Percentiles rank a stretch among this genome's conserved stretches.
These are phyloP conservation scores for Pseudocercospora eumusae DNA, from an alignment of 2,329 filamentous ascomycete species.

Conservation along the genomic window DNA sequence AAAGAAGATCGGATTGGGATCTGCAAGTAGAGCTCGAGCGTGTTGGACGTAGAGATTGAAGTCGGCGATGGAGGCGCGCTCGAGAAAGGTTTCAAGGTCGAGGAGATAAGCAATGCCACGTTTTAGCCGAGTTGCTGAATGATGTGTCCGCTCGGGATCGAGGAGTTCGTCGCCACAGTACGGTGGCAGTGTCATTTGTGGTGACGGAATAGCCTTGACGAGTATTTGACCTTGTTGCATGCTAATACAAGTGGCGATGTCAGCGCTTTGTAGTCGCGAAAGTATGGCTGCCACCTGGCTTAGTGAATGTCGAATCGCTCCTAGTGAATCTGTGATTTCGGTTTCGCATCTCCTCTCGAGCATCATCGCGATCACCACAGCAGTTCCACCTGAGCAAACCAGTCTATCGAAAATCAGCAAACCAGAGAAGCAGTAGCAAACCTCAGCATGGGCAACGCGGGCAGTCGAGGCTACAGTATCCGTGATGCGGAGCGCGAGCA, in stretches of 20 bases:
- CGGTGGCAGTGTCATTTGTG: neutral
- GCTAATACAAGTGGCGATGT: neutral
- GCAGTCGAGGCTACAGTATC: neutral
- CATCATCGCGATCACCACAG: neutral
- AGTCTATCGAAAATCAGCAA: neutral
- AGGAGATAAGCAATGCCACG: neutral
- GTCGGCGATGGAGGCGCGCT: neutral
- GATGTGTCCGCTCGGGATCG: neutral
- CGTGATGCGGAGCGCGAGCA: neutral
- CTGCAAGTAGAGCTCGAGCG: neutral
- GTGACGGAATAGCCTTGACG: neutral
- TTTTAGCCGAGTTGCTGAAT: neutral
- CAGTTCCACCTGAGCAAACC: neutral
- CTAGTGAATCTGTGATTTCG: neutral
- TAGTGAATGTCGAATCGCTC: neutral
- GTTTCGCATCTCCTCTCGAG: neutral
- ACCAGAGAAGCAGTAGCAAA: neutral
- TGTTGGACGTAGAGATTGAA: conserved; percentile 13
- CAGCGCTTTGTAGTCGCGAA: neutral
- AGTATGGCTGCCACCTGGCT: neutral
- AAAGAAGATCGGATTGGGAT: neutral
- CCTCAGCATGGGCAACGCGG: neutral
- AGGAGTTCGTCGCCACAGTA: neutral
- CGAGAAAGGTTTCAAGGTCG: neutral
- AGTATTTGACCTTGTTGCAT: neutral